Conservation (phyloP, 768 basidiomycete genomes). For the Suillus decipiens region DNA sequence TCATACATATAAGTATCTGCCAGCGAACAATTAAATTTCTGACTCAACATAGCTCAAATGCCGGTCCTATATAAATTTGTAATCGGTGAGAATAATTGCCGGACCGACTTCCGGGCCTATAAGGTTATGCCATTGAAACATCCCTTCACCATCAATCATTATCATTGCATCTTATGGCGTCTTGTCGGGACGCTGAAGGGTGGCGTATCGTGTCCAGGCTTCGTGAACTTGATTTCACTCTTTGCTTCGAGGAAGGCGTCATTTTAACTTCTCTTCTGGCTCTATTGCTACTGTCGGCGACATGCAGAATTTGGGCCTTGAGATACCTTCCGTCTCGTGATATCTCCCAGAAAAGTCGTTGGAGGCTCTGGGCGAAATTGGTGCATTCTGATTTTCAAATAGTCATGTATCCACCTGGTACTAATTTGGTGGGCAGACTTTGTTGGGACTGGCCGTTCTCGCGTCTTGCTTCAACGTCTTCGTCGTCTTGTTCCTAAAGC, state of each 20-base stretch:
- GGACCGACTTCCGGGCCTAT: no score
- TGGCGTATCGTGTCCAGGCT: conserved; percentile 60
- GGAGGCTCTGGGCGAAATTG: conserved; percentile 61
- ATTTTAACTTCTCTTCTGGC: conserved; percentile 56
- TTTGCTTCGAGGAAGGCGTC: conserved; percentile 79
- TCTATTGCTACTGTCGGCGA: conserved; percentile 43
- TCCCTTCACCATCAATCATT: not conserved
- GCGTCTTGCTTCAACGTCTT: conserved; percentile 47
- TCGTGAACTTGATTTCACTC: conserved; percentile 74
- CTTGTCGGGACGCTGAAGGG: conserved; percentile 61
- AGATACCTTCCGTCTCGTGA: conserved; percentile 26
- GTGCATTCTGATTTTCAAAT: conserved; percentile 43
- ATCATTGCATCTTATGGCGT: conserved; percentile 33
- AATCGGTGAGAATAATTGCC: no score
- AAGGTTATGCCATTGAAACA: no score
- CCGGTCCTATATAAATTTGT: no score
- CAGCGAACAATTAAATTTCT: no score
- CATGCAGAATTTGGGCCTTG: conserved; percentile 40
- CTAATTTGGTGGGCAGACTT: conserved; percentile 35
- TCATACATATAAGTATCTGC: no score
- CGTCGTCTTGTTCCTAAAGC: conserved; percentile 36
- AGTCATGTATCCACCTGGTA: not conserved
- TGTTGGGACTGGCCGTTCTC: conserved; percentile 48
- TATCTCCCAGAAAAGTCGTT: conserved; percentile 48
- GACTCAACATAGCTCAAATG: no score